Percentiles rank a stretch among this genome's conserved stretches.
Conservation (phyloP, 2,329 filamentous ascomycete species). For the Aspergillus awamori region DNA sequence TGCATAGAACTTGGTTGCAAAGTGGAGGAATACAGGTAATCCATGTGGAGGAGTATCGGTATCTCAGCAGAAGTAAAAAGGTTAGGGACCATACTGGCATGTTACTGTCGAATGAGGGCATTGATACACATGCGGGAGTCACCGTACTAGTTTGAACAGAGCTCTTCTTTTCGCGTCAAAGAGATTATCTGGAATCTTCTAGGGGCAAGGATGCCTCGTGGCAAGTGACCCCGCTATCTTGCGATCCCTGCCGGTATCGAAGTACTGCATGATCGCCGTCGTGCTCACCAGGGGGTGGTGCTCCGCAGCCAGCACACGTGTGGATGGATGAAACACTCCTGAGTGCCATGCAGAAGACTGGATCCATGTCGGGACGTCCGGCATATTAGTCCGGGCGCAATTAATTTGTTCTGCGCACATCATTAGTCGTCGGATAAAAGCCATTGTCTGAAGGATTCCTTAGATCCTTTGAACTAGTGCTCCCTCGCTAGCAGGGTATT, state of each 20-base stretch:
- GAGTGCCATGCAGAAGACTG: conserved; percentile 2
- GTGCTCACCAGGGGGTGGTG: neutral
- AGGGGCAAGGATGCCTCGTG: neutral
- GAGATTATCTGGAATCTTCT: neutral
- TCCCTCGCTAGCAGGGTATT: neutral
- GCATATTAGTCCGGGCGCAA: conserved; percentile 6
- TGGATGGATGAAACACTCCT: conserved; percentile 15
- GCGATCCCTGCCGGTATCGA: neutral
- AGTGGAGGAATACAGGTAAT: neutral
- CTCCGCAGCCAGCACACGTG: conserved; percentile 16
- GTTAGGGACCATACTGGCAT: neutral
- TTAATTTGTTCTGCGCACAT: conserved; percentile 1
- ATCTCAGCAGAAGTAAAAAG: too few relatives aligned
- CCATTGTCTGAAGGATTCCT: neutral
- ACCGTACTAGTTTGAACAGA: neutral
- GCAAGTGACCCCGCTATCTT: conserved; percentile 1
- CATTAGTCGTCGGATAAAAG: neutral
- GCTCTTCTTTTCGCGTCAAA: too few relatives aligned
- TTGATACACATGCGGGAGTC: neutral
- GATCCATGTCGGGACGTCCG: conserved; percentile 1
- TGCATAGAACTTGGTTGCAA: neutral
- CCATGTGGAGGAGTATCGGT: too few relatives aligned
- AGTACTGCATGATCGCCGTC: conserved; percentile 11
- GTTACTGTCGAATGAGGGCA: neutral
- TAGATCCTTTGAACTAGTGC: neutral